Evolutionary conservation across 2,329 filamentous ascomycete species (phyloP), one percentile per base, ranked within the genome.

Genomic region (Fusarium xyrophilum): DNA sequence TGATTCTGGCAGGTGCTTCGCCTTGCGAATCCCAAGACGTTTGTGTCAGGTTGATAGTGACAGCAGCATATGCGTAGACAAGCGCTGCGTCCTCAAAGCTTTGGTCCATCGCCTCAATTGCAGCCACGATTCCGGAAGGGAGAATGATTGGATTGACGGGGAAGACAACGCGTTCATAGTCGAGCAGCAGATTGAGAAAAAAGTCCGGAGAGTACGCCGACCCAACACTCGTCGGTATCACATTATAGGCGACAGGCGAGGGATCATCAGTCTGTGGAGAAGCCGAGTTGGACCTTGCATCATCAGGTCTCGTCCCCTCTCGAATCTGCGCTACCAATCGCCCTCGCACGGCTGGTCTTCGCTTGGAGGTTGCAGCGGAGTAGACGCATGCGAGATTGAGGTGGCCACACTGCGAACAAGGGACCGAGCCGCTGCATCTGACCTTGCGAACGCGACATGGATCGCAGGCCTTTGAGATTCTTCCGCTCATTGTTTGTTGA

Each of bases 391-490:
- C 56, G 11, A 80, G 70, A 19, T 74, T 74, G 38, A 79, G 74
- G 39, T 80, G 77, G 7, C 73, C 72, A 61, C 79, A 80, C 50
- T 79, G 78, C 1, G 76, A 75, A 54, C 79, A 80, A 2, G 79
- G 79, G 42, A 67, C 47, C 7, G 44, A 43, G 10, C 67, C 76
- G 47, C 76, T 79, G 68, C 79, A 80, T 54, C 75, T 76, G 36
- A 80, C 79, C 64, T 80, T 80, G 52, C 79, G 76, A 53, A 80
- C 68, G 38, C 79, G 76, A 63, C 79, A 80, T 47, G 77, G 77
- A 60, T 80, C 77, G 67, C 79, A 80, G 56, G 79, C 79, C 44
- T 73, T 74, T 40, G 73, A 65, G 38, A 66, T 46, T 42, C 71
- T 64, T 30, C 25, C 35, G 36, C 17, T 53, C 67, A 69, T 69